Base-by-base conservation (phyloP, 2,329 filamentous ascomycete genomes). In the Ascomycota sp. region DNA sequence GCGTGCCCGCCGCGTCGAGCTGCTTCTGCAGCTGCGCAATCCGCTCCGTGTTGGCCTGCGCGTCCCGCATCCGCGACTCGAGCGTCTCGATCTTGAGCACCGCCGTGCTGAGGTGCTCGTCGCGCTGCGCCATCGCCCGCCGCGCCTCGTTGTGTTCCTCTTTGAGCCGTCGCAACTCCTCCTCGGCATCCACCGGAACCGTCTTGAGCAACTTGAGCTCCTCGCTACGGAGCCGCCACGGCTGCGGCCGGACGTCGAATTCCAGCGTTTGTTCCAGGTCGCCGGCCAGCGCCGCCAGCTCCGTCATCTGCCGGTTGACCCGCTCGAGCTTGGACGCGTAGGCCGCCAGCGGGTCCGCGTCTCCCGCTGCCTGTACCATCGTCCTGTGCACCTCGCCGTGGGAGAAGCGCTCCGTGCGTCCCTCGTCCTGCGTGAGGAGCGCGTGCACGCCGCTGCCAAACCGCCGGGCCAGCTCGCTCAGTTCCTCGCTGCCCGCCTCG, bases 41-140 rank as follows among this genome's bases (percentile, higher is more conserved):
- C 30, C 64, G 65, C 30, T 72, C 69, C 10, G 78, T 70, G 52
- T 86, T 85, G 46, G 77, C 72, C 38, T 73, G 71, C 5, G 80
- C 79, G 44, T 91, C 83, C 33, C 75, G 72, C 74, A 89, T 85
- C 33, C 81, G 67, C 7, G 80, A 79, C 50, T 92, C 80, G 23
- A 95, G 70, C 25, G 89, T 80, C 52, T 94, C 86, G 40, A 94
- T 92, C 51, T 89, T 85, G 40, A 94, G 76, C n/a, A 75, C 69
- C 17, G 80, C 67, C 34, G 91, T 86, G 49, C 91, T 83, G 30
- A 92, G 69, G 23, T 75, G 74, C 47, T 85, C 79, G 39, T 93
- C 81, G 36, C 75, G 73, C 37, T 75, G 65, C 1, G 75, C 71
- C 33, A 82, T 64, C 4, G 68, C 63, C 32, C 75, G 72, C 4